Conservation (phyloP, 257 asterid genomes). For the Penstemon davidsonii region DNA sequence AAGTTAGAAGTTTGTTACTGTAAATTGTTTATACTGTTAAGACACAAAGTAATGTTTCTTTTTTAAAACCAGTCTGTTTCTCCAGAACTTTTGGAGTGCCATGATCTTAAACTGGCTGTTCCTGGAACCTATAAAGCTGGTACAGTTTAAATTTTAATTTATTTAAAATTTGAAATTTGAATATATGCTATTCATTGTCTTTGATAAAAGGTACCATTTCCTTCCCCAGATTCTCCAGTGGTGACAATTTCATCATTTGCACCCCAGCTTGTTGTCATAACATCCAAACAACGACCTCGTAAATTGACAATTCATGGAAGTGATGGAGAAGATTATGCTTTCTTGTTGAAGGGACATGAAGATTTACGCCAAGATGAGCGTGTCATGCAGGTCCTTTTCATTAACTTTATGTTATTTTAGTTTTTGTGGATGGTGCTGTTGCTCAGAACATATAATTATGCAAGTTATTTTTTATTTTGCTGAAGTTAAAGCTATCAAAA, state of each 20-base stretch:
- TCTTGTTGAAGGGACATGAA: conserved; percentile 95
- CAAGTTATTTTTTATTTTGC: conserved; percentile 12
- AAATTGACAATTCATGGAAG: conserved; percentile 94
- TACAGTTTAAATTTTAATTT: conserved; percentile 26
- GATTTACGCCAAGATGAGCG: conserved; percentile 99
- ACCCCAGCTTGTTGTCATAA: conserved; percentile 95
- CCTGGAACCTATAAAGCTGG: conserved; percentile 99
- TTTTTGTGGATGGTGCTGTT: background rate
- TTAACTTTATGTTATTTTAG: background rate
- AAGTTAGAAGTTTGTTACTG: conserved; percentile 33
- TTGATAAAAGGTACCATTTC: conserved; percentile 12
- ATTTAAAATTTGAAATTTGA: conserved; percentile 3
- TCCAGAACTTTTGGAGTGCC: conserved; percentile 89
- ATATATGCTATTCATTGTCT: conserved; percentile 6
- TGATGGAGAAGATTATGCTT: conserved; percentile 96
- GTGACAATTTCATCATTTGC: conserved; percentile 93
- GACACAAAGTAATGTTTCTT: conserved; percentile 22
- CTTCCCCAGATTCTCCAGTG: conserved; percentile 73
- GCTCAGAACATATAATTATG: conserved; percentile 15
- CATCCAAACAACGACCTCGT: conserved; percentile 98
- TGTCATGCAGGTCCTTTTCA: conserved; percentile 86
- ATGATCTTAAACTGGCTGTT: conserved; percentile 87
- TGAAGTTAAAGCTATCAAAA: conserved; percentile 9
- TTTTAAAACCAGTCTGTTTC: conserved; percentile 76
- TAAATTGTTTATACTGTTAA: conserved; percentile 25